phyloP scores from a whole-genome alignment of 2,329 filamentous ascomycete species.

The Botrytis sinoallii region DNA sequence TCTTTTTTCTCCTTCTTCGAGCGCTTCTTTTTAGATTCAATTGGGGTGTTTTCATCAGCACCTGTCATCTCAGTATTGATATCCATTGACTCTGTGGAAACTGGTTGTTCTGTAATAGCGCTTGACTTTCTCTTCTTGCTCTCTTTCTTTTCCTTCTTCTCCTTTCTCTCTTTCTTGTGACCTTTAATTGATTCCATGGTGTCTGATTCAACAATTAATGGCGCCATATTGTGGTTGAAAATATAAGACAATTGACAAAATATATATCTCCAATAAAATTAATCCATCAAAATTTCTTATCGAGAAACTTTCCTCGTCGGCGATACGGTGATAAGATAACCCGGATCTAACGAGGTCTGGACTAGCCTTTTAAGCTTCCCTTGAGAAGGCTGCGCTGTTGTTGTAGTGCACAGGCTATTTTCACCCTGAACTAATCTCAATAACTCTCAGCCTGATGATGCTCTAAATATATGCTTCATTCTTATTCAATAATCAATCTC shows the following conservation, averaged over 20 bases:
- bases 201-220: constrained; percentile 12
- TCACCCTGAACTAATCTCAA: constrained; percentile 5
- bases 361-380: background rate
- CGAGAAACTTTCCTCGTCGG: constrained; percentile 16
- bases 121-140: constrained; percentile 28
- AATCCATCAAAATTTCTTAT: constrained; percentile 20
- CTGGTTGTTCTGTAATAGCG: constrained; percentile 17
- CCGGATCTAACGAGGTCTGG: constrained; percentile 14
- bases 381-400: constrained; percentile 3
- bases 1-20: constrained; percentile 20
- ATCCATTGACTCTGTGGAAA: background rate
- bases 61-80: constrained; percentile 12
- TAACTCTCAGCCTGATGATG: constrained; percentile 9
- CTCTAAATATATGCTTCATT: constrained; percentile 9
- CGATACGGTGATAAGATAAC: constrained; percentile 14
- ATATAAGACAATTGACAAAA: background rate
- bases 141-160: constrained; percentile 13
- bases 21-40: constrained; percentile 22
- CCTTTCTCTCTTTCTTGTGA: background rate
- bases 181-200: constrained; percentile 3
- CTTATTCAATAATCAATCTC: background rate
- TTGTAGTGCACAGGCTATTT: constrained; percentile 9
- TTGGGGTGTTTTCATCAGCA: background rate
- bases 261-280: background rate
- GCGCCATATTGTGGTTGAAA: constrained; percentile 1